These are phyloP conservation scores for Ploettnerulaceae sp. DNA, from an alignment of 2,329 filamentous ascomycete genomes.

Conservation along the genomic window DNA sequence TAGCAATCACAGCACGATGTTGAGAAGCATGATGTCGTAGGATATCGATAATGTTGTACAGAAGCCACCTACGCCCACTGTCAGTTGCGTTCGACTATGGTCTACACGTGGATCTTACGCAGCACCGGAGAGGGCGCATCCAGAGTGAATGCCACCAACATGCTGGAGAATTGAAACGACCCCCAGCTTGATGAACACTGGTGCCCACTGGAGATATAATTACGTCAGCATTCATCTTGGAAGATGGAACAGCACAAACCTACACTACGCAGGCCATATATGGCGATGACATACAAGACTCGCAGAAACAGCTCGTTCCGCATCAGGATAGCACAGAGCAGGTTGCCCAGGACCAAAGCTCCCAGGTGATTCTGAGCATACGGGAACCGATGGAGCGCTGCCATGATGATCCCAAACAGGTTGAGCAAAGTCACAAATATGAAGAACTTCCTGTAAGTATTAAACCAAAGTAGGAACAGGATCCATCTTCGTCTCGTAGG, in stretches of 20 bases:
- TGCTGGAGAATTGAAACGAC: slow-evolving; percentile 38
- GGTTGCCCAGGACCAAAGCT: slow-evolving; percentile 38
- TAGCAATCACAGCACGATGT: slow-evolving; percentile 36
- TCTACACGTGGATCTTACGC: slow-evolving; percentile 29
- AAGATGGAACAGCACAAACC: slow-evolving; percentile 14
- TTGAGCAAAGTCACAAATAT: slow-evolving; percentile 37
- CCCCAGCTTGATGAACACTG: slow-evolving; percentile 35
- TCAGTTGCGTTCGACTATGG: background rate
- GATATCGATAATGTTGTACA: slow-evolving; percentile 39
- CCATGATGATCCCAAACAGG: slow-evolving; percentile 36
- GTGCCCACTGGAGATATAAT: slow-evolving; percentile 35
- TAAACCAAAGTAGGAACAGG: slow-evolving; percentile 38
- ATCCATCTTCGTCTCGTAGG: slow-evolving; percentile 28
- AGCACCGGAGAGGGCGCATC: slow-evolving; percentile 38
- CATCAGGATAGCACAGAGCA: slow-evolving; percentile 38
- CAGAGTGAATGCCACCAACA: slow-evolving; percentile 40
- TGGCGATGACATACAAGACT: slow-evolving; percentile 36
- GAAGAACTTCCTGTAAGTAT: slow-evolving; percentile 40
- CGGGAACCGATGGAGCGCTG: slow-evolving; percentile 33
- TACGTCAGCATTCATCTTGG: slow-evolving; percentile 10
- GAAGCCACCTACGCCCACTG: slow-evolving; percentile 39
- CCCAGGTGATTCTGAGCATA: slow-evolving; percentile 38
- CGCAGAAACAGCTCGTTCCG: slow-evolving; percentile 39
- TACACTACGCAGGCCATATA: slow-evolving; percentile 38
- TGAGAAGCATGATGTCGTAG: slow-evolving; percentile 33